A percentile compares a stretch with the other conserved stretches of the same genome.
These are phyloP conservation scores for Globisporangium echinulatum DNA, from an alignment of 352 stramenopile genomes.

Conservation along the genomic window DNA sequence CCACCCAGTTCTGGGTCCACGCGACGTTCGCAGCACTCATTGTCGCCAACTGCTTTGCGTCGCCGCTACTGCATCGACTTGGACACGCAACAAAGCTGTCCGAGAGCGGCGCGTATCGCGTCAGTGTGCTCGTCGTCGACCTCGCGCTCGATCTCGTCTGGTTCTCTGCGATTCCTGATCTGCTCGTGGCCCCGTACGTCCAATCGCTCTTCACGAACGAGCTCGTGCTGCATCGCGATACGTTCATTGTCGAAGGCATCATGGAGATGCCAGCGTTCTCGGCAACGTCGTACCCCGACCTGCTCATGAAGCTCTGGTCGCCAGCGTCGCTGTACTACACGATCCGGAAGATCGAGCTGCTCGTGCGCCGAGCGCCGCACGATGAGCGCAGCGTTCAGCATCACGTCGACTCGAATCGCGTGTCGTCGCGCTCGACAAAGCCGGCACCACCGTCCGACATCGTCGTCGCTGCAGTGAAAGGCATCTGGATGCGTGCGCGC, in stretches of 20 bases:
- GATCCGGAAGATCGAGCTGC: conserved; percentile 11
- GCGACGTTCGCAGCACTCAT: conserved; percentile 10
- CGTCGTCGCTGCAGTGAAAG: no score
- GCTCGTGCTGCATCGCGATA: conserved; percentile 15
- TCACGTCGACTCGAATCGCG: no score
- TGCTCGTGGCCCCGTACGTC: conserved; percentile 13
- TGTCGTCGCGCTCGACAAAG: no score
- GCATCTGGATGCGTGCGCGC: conserved; percentile 4
- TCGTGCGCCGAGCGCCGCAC: conserved; percentile 9
- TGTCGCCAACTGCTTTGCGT: conserved; percentile 16
- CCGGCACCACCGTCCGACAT: no score
- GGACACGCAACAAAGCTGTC: background rate
- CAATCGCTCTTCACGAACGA: conserved; percentile 4
- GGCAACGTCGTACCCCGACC: conserved; percentile 9
- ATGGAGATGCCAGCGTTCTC: conserved; percentile 16
- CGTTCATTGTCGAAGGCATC: conserved; percentile 15
- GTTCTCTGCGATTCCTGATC: conserved; percentile 10
- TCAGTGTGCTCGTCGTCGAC: conserved; percentile 12
- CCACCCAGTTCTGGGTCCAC: conserved; percentile 17
- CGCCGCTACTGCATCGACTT: conserved; percentile 1
- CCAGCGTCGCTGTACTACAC: conserved; percentile 13
- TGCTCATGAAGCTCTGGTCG: conserved; percentile 16
- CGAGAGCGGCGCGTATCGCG: background rate
- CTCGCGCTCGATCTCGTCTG: conserved; percentile 16
- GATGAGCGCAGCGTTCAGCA: no score